Evolutionary conservation across 805 yeast species (phyloP).

Genomic region (Wickerhamomyces bovis): DNA sequence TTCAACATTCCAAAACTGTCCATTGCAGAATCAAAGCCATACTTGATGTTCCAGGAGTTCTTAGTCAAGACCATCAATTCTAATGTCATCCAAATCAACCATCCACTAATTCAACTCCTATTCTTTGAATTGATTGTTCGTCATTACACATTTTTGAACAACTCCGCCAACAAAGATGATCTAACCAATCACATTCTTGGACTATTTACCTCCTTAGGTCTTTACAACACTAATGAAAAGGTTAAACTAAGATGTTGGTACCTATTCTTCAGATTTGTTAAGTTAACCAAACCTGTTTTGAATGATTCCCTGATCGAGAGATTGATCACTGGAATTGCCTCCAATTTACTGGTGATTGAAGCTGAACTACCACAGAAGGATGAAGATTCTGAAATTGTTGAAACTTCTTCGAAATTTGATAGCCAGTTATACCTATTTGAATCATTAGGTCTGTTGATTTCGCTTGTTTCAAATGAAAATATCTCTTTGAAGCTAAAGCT

Average conservation of each 20-base stretch:
- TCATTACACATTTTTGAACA: conserved; percentile 59
- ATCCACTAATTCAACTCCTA: conserved; percentile 74
- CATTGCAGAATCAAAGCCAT: conserved; percentile 61
- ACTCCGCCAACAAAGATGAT: conserved; percentile 38
- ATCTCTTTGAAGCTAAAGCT: conserved; percentile 34
- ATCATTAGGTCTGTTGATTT: conserved; percentile 72
- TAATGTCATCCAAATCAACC: conserved; percentile 46
- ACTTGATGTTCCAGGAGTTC: conserved; percentile 53
- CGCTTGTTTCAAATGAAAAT: conserved; percentile 42
- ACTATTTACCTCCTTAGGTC: conserved; percentile 76
- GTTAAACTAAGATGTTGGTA: conserved; percentile 90
- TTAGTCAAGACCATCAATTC: conserved; percentile 45
- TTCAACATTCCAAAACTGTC: conserved; percentile 64
- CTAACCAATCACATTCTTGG: conserved; percentile 61
- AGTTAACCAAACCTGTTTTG: conserved; percentile 62
- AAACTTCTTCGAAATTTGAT: conserved; percentile 54
- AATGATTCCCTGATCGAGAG: conserved; percentile 46
- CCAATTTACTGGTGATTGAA: conserved; percentile 54
- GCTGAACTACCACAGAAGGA: conserved; percentile 42
- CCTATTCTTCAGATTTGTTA: conserved; percentile 75
- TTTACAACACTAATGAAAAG: conserved; percentile 65
- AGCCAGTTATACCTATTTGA: conserved; percentile 82
- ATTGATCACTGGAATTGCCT: conserved; percentile 54
- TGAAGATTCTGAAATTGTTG: conserved; percentile 51
- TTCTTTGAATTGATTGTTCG: conserved; percentile 84